Percentiles rank a stretch among this genome's conserved stretches.
These are phyloP conservation scores for Reutealis trisperma DNA, from an alignment of 345 rosid genomes.

Conservation along the genomic window DNA sequence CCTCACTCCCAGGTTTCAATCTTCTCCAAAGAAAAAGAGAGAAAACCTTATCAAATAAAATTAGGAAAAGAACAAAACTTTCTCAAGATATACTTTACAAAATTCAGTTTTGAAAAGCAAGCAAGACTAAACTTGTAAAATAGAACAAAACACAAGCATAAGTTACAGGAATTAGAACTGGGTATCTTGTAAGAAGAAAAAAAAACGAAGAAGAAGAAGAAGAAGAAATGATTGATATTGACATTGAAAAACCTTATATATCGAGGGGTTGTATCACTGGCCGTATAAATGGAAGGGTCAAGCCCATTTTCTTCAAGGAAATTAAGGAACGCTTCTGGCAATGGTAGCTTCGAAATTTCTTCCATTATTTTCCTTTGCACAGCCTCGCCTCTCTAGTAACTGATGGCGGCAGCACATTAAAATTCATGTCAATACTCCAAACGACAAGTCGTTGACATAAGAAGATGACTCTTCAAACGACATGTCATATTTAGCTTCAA, in stretches of 20 bases:
- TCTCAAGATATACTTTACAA: background rate
- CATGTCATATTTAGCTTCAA: background rate
- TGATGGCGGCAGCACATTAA: background rate
- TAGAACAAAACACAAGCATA: background rate
- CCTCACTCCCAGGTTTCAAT: conserved; percentile 75
- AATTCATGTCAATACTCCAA: too few species aligned
- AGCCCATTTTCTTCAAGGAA: conserved; percentile 65
- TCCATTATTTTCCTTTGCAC: conserved; percentile 36
- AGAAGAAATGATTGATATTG: background rate
- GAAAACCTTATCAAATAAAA: background rate
- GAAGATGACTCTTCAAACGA: background rate
- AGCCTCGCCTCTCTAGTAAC: too few species aligned
- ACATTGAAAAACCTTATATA: conserved; percentile 55
- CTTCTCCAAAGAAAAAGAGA: conserved; percentile 31
- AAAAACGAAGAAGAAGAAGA: too few species aligned
- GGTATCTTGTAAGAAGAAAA: background rate
- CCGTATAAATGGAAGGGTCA: conserved; percentile 69
- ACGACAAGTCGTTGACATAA: background rate
- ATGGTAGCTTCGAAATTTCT: conserved; percentile 41
- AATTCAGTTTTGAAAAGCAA: background rate
- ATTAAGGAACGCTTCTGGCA: conserved; percentile 62
- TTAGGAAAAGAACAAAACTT: background rate
- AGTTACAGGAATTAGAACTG: background rate
- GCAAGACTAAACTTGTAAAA: background rate
- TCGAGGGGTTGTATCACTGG: conserved; percentile 64